Conservation (phyloP, 805 yeast genomes). For the Wickerhamomyces ciferrii region DNA sequence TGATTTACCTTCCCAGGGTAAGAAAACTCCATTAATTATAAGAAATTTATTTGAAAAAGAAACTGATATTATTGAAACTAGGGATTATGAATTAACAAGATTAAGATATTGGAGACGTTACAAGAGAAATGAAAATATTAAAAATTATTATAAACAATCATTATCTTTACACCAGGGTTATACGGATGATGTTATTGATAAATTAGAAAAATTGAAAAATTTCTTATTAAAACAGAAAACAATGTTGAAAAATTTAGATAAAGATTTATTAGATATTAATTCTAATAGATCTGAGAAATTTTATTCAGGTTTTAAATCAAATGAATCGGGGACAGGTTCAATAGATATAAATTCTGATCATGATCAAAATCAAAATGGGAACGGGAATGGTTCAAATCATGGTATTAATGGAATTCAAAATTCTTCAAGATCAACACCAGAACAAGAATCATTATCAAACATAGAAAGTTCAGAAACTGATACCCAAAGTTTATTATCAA, state of each 20-base stretch:
- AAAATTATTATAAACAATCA: constrained; percentile 19
- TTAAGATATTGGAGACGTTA: constrained; percentile 21
- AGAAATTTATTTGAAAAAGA: constrained; percentile 9
- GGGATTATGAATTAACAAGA: constrained; percentile 27
- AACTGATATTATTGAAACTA: constrained; percentile 26
- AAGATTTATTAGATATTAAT: constrained; percentile 23
- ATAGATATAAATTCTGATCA: background rate
- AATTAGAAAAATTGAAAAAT: constrained; percentile 26
- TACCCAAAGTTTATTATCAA: too few relatives aligned
- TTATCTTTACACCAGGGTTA: constrained; percentile 23
- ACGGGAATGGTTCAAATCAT: background rate
- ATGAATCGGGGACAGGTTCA: too few relatives aligned
- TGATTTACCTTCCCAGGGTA: background rate
- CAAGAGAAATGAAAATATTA: constrained; percentile 19
- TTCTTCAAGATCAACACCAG: too few relatives aligned
- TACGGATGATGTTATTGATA: constrained; percentile 20
- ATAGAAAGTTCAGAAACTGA: constrained; percentile 13
- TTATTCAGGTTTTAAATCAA: constrained; percentile 21
- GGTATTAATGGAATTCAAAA: too few relatives aligned
- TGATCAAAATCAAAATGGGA: background rate
- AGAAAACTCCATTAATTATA: background rate
- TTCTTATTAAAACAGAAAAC: constrained; percentile 25
- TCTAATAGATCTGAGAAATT: constrained; percentile 24
- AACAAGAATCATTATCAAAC: background rate
- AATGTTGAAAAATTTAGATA: constrained; percentile 19